Evolutionary conservation across 495 filamentous ascomycete genomes (phyloP).

Genomic region (Amphirosellinia nigrospora): DNA sequence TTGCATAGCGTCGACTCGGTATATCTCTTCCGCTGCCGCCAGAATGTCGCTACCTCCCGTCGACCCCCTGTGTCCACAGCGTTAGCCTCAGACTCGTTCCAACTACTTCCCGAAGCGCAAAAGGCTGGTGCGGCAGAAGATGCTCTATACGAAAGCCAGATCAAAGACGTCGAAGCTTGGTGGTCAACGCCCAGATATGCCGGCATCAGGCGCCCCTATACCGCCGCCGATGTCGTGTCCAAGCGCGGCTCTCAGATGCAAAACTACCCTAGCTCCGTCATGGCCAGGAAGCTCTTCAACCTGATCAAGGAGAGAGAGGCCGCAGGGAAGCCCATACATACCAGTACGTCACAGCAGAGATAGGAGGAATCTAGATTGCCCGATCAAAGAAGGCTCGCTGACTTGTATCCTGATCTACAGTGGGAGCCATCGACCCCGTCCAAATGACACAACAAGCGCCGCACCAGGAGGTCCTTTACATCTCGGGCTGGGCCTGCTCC

Average conservation of each 20-base stretch:
- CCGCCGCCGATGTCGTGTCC: conserved; percentile 86
- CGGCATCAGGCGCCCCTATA: conserved; percentile 91
- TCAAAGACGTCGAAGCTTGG: conserved; percentile 84
- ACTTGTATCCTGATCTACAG: conserved; percentile 44
- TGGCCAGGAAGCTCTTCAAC: conserved; percentile 94
- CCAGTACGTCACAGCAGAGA: conserved; percentile 61
- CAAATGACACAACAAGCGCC: conserved; percentile 99
- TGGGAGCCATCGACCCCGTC: conserved; percentile 97
- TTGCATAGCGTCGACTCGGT: conserved; percentile 23
- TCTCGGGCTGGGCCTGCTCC: conserved; percentile 97
- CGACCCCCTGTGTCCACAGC: conserved; percentile 56
- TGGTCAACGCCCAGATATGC: conserved; percentile 82
- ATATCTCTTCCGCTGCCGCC: conserved; percentile 34
- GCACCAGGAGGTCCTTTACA: conserved; percentile 93
- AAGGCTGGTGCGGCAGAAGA: conserved; percentile 84
- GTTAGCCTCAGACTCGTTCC: conserved; percentile 74
- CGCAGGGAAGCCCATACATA: conserved; percentile 86
- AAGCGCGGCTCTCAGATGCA: conserved; percentile 89
- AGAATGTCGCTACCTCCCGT: conserved; percentile 45
- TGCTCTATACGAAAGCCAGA: conserved; percentile 75
- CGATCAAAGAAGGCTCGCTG: background rate
- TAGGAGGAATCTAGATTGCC: background rate
- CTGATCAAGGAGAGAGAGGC: conserved; percentile 77
- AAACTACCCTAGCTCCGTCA: conserved; percentile 85
- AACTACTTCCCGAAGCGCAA: conserved; percentile 72